Conservation (phyloP, 2,329 filamentous ascomycete genomes). For the Amesomyces nigricolor region DNA sequence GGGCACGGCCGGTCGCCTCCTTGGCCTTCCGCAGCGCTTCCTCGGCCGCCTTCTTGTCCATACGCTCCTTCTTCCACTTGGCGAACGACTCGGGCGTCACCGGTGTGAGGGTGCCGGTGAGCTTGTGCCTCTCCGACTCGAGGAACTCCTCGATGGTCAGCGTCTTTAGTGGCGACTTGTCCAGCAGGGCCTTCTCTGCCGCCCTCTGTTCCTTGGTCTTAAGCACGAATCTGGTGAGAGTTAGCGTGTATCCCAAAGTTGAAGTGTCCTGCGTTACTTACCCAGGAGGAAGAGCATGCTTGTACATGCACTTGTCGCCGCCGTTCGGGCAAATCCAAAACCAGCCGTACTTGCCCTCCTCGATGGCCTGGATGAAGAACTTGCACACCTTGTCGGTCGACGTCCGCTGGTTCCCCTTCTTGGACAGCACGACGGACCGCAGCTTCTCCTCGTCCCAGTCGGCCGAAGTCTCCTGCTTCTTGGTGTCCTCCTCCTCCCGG, state of each 20-base stretch:
- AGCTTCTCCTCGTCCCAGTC: slow-evolving; percentile 98
- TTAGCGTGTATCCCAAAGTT: background rate
- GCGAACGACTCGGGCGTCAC: slow-evolving; percentile 90
- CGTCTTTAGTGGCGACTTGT: slow-evolving; percentile 91
- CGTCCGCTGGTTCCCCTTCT: slow-evolving; percentile 94
- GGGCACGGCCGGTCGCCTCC: slow-evolving; percentile 87
- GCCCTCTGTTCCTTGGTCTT: slow-evolving; percentile 97
- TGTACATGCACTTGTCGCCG: slow-evolving; percentile 97
- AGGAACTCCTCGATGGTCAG: slow-evolving; percentile 96
- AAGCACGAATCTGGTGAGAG: slow-evolving; percentile 67
- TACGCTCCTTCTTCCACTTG: slow-evolving; percentile 92
- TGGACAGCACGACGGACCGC: slow-evolving; percentile 81
- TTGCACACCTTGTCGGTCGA: slow-evolving; percentile 99
- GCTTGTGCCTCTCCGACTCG: slow-evolving; percentile 91
- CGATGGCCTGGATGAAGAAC: slow-evolving; percentile 92
- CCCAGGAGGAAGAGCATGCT: slow-evolving; percentile 90
- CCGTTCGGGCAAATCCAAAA: slow-evolving; percentile 98
- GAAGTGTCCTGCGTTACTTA: slow-evolving; percentile 43
- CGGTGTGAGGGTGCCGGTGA: slow-evolving; percentile 84
- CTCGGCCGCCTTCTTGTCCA: slow-evolving; percentile 94
- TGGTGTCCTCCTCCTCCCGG: slow-evolving; percentile 67
- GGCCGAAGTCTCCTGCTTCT: slow-evolving; percentile 87
- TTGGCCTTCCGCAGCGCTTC: slow-evolving; percentile 85
- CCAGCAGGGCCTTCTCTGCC: slow-evolving; percentile 89
- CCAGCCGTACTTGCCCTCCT: slow-evolving; percentile 98